phyloP scores from a whole-genome alignment of 768 basidiomycete genomes.

The Phylloporus arenicola region DNA sequence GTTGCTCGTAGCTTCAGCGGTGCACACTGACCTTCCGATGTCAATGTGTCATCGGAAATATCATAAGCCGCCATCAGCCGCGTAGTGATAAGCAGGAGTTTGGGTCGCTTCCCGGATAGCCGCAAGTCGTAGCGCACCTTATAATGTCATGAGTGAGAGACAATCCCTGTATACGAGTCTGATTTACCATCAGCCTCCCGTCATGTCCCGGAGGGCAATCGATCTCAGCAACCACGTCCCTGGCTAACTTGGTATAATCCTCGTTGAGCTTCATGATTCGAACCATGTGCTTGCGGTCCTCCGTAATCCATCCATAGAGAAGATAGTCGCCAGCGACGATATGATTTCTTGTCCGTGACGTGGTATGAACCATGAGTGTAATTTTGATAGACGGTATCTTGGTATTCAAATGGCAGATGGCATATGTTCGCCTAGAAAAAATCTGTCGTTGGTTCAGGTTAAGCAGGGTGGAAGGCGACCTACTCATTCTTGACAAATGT shows the following conservation, averaged over 20 bases:
- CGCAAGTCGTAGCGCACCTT: slow-evolving; percentile 29
- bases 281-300: slow-evolving; percentile 24
- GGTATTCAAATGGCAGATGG: slow-evolving; percentile 25
- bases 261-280: slow-evolving; percentile 27
- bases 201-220: slow-evolving; percentile 26
- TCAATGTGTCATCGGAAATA: slow-evolving; percentile 17
- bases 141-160: not conserved
- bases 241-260: slow-evolving; percentile 19
- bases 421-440: slow-evolving; percentile 17
- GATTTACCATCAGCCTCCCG: slow-evolving; percentile 23
- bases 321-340: slow-evolving; percentile 21
- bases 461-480: not conserved
- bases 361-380: slow-evolving; percentile 22
- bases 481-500: slow-evolving; percentile 25
- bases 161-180: not conserved
- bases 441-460: not conserved
- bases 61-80: slow-evolving; percentile 28
- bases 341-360: slow-evolving; percentile 22
- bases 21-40: slow-evolving; percentile 6
- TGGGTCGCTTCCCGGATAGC: slow-evolving; percentile 22
- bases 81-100: slow-evolving; percentile 21
- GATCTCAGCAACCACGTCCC: slow-evolving; percentile 22
- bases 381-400: slow-evolving; percentile 23
- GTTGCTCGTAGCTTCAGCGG: slow-evolving; percentile 7
- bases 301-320: slow-evolving; percentile 28